A percentile compares a stretch with the other conserved stretches of the same genome.
phyloP scores from a whole-genome alignment of 2,329 filamentous ascomycete species.

The Claviceps sp. region DNA sequence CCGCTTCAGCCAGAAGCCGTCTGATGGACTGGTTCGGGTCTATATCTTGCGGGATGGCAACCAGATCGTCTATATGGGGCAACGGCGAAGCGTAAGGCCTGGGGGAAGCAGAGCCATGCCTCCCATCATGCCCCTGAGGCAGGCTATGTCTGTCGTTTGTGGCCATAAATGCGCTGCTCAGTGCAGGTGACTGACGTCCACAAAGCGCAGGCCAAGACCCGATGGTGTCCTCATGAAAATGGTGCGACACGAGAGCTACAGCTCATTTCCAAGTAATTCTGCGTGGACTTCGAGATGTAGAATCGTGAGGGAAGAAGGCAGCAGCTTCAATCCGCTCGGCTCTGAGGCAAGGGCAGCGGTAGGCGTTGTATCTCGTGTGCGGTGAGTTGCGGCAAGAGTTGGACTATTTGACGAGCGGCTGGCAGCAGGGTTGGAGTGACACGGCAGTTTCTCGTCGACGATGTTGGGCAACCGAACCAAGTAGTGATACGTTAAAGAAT shows the following conservation, averaged over 20 bases:
- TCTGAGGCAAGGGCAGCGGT: not conserved
- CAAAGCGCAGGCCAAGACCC: conserved; percentile 1
- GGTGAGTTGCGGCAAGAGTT: not conserved
- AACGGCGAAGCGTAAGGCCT: conserved; percentile 22
- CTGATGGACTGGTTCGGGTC: conserved; percentile 37
- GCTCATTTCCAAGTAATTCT: not conserved
- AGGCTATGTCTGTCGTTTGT: conserved; percentile 17
- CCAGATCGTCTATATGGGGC: conserved; percentile 41
- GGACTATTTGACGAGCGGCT: not conserved
- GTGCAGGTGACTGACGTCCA: conserved; percentile 1
- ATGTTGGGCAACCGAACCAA: not conserved
- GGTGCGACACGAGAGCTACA: not conserved
- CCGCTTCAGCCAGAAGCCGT: conserved; percentile 38
- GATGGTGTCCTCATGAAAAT: conserved; percentile 2
- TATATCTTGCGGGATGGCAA: conserved; percentile 31
- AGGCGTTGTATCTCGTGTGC: not conserved
- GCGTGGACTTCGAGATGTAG: not conserved
- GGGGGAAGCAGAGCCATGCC: conserved; percentile 13
- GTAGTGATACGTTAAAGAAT: not conserved
- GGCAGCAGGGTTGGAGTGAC: not conserved
- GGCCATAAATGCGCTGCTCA: conserved; percentile 14
- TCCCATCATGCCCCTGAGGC: conserved; percentile 15
- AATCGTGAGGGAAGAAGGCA: not conserved
- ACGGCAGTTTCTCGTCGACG: not conserved
- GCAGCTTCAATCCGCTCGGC: not conserved